Percentiles rank a stretch among this genome's conserved stretches.
These are phyloP conservation scores for Phytophthora podocarpi DNA, from an alignment of 352 stramenopile species.

Conservation along the genomic window DNA sequence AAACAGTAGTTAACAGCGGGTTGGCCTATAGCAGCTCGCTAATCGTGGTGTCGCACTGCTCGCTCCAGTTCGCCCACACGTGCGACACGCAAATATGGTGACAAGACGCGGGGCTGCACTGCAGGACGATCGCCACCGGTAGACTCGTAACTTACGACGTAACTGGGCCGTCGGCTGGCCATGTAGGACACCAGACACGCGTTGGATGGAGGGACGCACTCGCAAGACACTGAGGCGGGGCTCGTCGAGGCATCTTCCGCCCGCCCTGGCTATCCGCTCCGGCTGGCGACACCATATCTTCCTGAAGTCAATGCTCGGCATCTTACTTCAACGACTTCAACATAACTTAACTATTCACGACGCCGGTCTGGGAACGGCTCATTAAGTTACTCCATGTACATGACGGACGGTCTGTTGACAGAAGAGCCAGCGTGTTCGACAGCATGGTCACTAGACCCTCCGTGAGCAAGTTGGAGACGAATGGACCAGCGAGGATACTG, in stretches of 20 bases:
- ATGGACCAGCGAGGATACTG: conserved; percentile 59
- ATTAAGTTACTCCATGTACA: too few species aligned
- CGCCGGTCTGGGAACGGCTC: too few species aligned
- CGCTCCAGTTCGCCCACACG: conserved; percentile 5
- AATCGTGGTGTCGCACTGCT: conserved; percentile 14
- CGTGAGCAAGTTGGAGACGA: conserved; percentile 55
- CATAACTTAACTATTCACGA: too few species aligned
- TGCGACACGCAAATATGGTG: conserved; percentile 15
- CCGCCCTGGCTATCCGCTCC: conserved; percentile 21
- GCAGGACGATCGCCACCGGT: not conserved
- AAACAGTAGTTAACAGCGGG: not conserved
- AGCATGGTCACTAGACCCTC: conserved; percentile 46
- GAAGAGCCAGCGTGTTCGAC: too few species aligned
- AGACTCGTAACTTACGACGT: too few species aligned
- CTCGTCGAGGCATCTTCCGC: conserved; percentile 8
- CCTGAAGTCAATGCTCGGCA: too few species aligned
- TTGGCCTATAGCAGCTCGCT: conserved; percentile 14
- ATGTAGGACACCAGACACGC: not conserved
- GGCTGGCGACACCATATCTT: conserved; percentile 18
- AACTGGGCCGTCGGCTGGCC: not conserved
- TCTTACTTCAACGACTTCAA: too few species aligned
- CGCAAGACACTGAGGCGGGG: conserved; percentile 18
- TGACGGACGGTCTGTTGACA: too few species aligned
- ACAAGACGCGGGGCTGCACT: not conserved
- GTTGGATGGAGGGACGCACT: too few species aligned